Percentiles rank a stretch among this genome's conserved stretches.
These are phyloP conservation scores for Handroanthus guayacan DNA, from an alignment of 257 asterid species.

Conservation along the genomic window DNA sequence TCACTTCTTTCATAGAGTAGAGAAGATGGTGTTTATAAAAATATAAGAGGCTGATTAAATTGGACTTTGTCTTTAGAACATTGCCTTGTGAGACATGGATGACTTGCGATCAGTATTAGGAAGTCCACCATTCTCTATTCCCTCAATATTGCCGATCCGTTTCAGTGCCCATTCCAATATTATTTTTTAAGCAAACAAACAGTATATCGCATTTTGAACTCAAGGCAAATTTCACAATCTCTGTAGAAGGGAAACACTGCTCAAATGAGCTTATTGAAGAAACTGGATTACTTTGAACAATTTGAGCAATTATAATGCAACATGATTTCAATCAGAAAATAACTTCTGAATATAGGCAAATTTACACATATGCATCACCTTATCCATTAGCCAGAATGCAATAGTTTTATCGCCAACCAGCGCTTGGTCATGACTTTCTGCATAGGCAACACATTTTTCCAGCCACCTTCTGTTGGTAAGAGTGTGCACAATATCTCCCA, in stretches of 20 bases:
- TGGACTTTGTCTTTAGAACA: conserved; percentile 9
- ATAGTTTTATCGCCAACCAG: conserved; percentile 98
- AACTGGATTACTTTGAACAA: conserved; percentile 10
- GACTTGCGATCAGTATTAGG: neutral
- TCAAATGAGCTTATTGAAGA: neutral
- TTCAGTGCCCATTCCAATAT: conserved; percentile 8
- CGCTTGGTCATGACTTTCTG: conserved; percentile 99
- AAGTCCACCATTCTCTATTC: conserved; percentile 17
- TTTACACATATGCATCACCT: conserved; percentile 56
- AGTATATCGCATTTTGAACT: neutral
- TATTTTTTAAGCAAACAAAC: conserved; percentile 13
- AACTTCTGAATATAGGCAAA: conserved; percentile 16
- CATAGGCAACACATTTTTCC: conserved; percentile 90
- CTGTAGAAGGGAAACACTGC: neutral
- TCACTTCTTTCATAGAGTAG: conserved; percentile 5
- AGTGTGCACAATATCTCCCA: conserved; percentile 87
- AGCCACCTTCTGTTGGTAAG: conserved; percentile 94
- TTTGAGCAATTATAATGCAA: neutral
- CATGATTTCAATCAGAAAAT: conserved; percentile 19
- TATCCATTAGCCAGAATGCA: conserved; percentile 99
- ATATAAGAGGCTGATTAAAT: conserved; percentile 3
- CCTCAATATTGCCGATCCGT: conserved; percentile 2
- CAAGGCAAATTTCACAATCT: conserved; percentile 7
- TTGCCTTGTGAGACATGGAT: conserved; percentile 23
- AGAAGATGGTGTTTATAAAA: conserved; percentile 20